phyloP scores from a whole-genome alignment of 331 rosid species.

The Malus hybrid region DNA sequence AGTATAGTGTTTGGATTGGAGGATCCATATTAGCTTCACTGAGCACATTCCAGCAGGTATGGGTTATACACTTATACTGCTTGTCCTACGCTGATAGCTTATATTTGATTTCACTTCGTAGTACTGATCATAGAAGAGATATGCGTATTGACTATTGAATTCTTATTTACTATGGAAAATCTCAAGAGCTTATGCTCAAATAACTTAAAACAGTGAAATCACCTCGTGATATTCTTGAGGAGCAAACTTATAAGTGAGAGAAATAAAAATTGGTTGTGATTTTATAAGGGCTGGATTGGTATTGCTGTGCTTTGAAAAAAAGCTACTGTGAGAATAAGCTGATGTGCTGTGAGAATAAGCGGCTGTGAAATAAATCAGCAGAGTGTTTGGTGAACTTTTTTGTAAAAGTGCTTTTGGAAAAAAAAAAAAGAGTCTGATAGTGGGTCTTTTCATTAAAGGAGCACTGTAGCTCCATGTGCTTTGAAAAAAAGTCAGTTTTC shows the following conservation, averaged over 20 bases:
- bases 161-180: not conserved
- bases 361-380: too few species aligned
- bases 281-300: too few species aligned
- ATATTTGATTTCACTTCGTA: not conserved
- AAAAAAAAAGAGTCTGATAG: too few species aligned
- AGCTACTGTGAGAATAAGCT: too few species aligned
- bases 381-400: too few species aligned
- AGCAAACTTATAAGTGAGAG: not conserved
- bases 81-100: not conserved
- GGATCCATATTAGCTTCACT: conserved; percentile 16
- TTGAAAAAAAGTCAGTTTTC: too few species aligned
- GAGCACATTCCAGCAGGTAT: conserved; percentile 20
- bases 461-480: too few species aligned
- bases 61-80: not conserved
- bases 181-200: not conserved
- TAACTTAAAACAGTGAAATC: not conserved
- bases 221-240: not conserved
- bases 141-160: not conserved
- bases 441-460: too few species aligned
- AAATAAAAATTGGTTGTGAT: not conserved
- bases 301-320: too few species aligned
- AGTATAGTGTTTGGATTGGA: conserved; percentile 23
- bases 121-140: not conserved
- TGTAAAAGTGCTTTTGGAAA: too few species aligned
- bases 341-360: too few species aligned